Conservation (phyloP, 495 filamentous ascomycete genomes). For the Penicillium argentinense region DNA sequence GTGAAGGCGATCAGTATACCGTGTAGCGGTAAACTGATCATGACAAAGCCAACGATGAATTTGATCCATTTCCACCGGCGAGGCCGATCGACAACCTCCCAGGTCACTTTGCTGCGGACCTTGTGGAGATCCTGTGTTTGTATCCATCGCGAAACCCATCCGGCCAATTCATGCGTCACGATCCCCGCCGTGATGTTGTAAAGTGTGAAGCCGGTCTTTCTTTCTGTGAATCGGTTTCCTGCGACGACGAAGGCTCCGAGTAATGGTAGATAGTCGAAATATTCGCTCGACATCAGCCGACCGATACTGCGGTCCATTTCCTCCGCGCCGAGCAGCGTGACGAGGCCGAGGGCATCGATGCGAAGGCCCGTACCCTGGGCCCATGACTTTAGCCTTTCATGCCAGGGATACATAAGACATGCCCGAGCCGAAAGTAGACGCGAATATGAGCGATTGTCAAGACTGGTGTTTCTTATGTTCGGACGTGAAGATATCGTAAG, state of each 20-base stretch:
- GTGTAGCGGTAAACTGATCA: slow-evolving; percentile 5
- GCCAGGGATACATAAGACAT: slow-evolving; percentile 12
- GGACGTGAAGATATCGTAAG: no score
- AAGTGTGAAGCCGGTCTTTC: slow-evolving; percentile 8
- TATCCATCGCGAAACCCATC: slow-evolving; percentile 20
- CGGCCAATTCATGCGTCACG: slow-evolving; percentile 13
- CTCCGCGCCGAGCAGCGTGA: slow-evolving; percentile 14
- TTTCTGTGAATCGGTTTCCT: slow-evolving; percentile 8
- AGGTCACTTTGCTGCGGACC: slow-evolving; percentile 8
- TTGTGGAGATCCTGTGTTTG: slow-evolving; percentile 7
- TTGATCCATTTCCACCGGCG: not conserved
- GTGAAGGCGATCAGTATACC: slow-evolving; percentile 7
- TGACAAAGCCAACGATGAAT: slow-evolving; percentile 1
- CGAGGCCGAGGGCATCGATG: slow-evolving; percentile 19
- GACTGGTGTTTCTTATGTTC: no score
- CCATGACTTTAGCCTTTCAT: slow-evolving; percentile 6
- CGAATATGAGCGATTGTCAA: no score
- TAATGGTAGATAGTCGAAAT: slow-evolving; percentile 13
- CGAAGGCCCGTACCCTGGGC: slow-evolving; percentile 4
- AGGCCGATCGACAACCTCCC: slow-evolving; percentile 7
- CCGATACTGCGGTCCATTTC: slow-evolving; percentile 15
- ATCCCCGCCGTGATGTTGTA: slow-evolving; percentile 17
- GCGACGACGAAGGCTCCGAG: slow-evolving; percentile 13
- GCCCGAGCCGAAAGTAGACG: not conserved
- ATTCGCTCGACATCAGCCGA: slow-evolving; percentile 8